Evolutionary conservation across 2,329 filamentous ascomycete genomes (phyloP).

Genomic region (Ascochyta clinopodiicola): DNA sequence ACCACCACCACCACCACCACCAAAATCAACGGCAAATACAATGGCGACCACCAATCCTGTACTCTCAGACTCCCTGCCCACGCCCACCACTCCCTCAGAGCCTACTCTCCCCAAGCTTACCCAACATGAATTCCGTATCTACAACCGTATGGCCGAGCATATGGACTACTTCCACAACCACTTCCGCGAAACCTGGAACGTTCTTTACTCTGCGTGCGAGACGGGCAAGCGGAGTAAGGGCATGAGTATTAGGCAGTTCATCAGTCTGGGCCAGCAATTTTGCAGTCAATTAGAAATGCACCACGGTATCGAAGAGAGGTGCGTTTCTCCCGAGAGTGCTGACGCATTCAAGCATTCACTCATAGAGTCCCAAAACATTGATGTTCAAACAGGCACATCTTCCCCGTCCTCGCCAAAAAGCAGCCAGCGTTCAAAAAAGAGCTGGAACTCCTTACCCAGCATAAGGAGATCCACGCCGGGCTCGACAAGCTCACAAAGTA

Average conservation of each 20-base stretch:
- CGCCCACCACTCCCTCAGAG: background rate
- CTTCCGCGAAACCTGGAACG: slow-evolving; percentile 66
- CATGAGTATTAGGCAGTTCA: slow-evolving; percentile 73
- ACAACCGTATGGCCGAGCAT: slow-evolving; percentile 74
- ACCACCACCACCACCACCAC: background rate
- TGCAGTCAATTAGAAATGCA: slow-evolving; percentile 74
- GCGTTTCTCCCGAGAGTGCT: background rate
- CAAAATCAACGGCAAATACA: background rate
- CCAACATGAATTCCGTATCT: slow-evolving; percentile 69
- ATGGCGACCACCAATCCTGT: slow-evolving; percentile 10
- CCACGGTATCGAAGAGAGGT: slow-evolving; percentile 80
- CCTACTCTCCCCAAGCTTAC: slow-evolving; percentile 66
- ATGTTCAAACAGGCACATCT: slow-evolving; percentile 62
- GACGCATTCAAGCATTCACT: no score
- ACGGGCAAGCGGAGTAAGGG: slow-evolving; percentile 64
- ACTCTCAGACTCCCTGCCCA: background rate
- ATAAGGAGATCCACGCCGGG: slow-evolving; percentile 78
- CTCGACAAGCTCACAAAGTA: slow-evolving; percentile 73
- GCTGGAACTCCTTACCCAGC: slow-evolving; percentile 75
- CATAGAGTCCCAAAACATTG: background rate
- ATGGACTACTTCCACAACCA: slow-evolving; percentile 71
- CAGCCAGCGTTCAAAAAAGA: slow-evolving; percentile 78
- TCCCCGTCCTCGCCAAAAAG: slow-evolving; percentile 75
- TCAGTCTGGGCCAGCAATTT: slow-evolving; percentile 73
- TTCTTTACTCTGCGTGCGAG: slow-evolving; percentile 71